Percentiles rank a stretch among this genome's conserved stretches.
Evolutionary conservation across 495 filamentous ascomycete species (phyloP).

Genomic region (Xylaria scruposa): DNA sequence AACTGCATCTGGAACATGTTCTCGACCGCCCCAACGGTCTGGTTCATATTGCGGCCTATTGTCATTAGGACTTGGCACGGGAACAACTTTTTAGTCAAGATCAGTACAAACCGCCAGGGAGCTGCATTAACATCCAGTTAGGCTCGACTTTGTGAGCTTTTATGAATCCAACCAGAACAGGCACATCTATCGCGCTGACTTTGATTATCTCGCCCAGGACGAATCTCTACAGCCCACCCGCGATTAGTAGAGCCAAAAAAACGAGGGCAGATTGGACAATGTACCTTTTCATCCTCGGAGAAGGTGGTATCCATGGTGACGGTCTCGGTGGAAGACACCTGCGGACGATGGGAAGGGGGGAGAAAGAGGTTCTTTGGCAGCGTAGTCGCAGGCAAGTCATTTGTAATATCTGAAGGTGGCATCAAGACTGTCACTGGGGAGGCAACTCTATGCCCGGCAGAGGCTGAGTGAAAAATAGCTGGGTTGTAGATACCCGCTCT

Average conservation of each 20-base stretch:
- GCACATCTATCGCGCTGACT: constrained; percentile 54
- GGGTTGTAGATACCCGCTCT: constrained; percentile 33
- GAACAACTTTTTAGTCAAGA: constrained; percentile 27
- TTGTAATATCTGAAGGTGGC: constrained; percentile 51
- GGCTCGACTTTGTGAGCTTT: constrained; percentile 50
- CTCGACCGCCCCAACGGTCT: constrained; percentile 52
- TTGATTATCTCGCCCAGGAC: constrained; percentile 63
- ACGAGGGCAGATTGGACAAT: constrained; percentile 27
- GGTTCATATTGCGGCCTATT: constrained; percentile 56
- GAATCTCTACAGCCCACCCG: constrained; percentile 52
- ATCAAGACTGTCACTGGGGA: constrained; percentile 29
- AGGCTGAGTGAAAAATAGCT: constrained; percentile 34
- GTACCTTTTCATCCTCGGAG: constrained; percentile 57
- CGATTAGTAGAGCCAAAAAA: constrained; percentile 35
- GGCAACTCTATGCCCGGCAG: constrained; percentile 32
- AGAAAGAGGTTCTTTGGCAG: constrained; percentile 40
- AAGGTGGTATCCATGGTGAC: constrained; percentile 55
- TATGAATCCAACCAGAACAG: constrained; percentile 52
- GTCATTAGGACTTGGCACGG: constrained; percentile 35
- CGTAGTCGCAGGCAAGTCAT: constrained; percentile 49
- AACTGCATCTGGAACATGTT: constrained; percentile 50
- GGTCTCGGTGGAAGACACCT: constrained; percentile 35
- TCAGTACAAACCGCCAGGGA: constrained; percentile 52
- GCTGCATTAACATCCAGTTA: constrained; percentile 54
- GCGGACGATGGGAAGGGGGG: constrained; percentile 41